These are phyloP conservation scores for Aspergillus sojae DNA, from an alignment of 2,329 filamentous ascomycete species.

Conservation along the genomic window DNA sequence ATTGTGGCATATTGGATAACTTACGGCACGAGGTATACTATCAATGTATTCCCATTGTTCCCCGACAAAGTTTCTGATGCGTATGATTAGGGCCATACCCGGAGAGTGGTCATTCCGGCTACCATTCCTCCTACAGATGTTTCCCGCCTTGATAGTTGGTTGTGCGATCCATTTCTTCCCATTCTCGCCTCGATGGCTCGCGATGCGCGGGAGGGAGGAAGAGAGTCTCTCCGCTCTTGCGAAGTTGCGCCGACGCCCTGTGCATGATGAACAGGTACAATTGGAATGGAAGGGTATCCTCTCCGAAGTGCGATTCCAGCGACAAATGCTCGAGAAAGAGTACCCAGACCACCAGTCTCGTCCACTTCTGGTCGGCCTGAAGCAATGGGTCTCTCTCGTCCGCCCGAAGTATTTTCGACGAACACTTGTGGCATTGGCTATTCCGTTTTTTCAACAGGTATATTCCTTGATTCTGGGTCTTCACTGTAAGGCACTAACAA, in stretches of 20 bases:
- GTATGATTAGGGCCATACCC: not conserved
- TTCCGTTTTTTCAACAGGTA: conserved; percentile 48
- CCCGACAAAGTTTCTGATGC: not conserved
- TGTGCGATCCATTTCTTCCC: conserved; percentile 48
- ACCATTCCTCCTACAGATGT: conserved; percentile 52
- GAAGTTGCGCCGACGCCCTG: conserved; percentile 50
- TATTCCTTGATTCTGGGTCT: accelerated
- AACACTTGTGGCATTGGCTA: conserved; percentile 35
- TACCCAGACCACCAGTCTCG: not conserved
- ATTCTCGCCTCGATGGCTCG: conserved; percentile 57
- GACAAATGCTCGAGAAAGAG: conserved; percentile 12
- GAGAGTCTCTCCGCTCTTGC: conserved; percentile 48
- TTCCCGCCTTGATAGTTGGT: conserved; percentile 34
- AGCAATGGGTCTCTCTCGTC: not conserved
- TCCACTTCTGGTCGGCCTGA: not conserved
- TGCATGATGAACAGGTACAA: conserved; percentile 50
- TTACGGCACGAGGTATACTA: conserved; percentile 50
- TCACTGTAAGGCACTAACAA: not conserved
- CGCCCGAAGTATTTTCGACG: conserved; percentile 5
- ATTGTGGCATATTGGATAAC: conserved; percentile 40
- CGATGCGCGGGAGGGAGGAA: conserved; percentile 44
- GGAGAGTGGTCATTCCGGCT: conserved; percentile 50
- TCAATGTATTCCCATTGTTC: not conserved
- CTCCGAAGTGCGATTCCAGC: conserved; percentile 55
- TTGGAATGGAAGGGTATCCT: conserved; percentile 52